Conservation (phyloP, 176 grass and related monocot species). For the Calamus simplicifolius region DNA sequence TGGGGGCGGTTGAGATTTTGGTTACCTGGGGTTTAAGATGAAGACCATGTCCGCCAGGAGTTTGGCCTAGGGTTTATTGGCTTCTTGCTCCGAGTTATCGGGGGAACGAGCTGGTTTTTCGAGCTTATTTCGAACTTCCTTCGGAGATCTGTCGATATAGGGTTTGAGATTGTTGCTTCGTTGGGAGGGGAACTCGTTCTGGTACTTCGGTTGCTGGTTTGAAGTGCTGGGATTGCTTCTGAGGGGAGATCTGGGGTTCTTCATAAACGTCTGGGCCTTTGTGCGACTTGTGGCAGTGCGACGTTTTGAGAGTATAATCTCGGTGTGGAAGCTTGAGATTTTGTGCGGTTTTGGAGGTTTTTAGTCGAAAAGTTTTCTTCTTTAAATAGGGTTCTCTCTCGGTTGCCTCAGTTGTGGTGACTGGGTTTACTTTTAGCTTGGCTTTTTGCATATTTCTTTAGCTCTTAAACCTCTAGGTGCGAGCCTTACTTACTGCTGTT, state of each 20-base stretch:
- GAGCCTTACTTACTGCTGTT: not conserved
- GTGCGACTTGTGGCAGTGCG: not conserved
- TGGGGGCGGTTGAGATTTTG: not conserved
- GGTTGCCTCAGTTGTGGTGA: not conserved
- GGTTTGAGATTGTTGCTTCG: not conserved
- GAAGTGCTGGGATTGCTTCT: not conserved
- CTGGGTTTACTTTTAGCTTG: not conserved
- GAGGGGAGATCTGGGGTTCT: conserved; percentile 9
- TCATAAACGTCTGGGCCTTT: not conserved
- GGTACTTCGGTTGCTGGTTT: not conserved
- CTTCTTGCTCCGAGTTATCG: not conserved
- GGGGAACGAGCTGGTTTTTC: not conserved
- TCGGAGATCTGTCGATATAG: conserved; percentile 8
- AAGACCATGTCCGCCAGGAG: not conserved
- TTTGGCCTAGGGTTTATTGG: not conserved
- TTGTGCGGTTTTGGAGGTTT: not conserved
- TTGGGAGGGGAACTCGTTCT: not conserved
- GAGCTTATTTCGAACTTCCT: not conserved
- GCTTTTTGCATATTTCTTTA: not conserved
- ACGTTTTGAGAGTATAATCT: not conserved
- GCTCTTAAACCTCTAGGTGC: no score
- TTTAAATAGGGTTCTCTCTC: not conserved
- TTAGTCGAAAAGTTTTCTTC: not conserved
- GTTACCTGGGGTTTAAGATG: conserved; percentile 4
- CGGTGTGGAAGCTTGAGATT: not conserved